Base-by-base conservation (phyloP, 1,139 yeast genomes). In the Pichia sp. region DNA sequence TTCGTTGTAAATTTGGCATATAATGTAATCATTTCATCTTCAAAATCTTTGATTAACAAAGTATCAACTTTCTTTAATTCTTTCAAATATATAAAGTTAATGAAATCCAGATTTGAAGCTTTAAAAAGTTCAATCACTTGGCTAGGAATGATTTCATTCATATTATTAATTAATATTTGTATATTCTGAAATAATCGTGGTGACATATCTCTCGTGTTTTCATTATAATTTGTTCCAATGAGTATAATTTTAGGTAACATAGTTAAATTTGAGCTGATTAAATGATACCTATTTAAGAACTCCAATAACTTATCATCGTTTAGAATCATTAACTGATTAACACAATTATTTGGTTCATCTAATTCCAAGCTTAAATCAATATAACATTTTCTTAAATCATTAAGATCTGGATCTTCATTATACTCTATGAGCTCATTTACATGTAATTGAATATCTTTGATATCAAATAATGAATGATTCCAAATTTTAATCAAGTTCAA, bases 1-100 rank as follows among this genome's bases (percentile, higher is more conserved):
- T 32, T n/a, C n/a, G n/a, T n/a, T n/a, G n/a, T n/a, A 20, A 73
- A 85, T 53, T 78, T 76, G 1, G 90, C 79, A 64, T 79, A 85
- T 32, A 90, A 68, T 49, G 69, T 64, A 25, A 89, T 76, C 60
- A 84, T 72, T 43, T 82, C 76, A 56, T 87, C 81, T 41, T 88
- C 94, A 60, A 77, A 82, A 7, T 73, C 73, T 34, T 68, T 69
- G 3, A 78, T 70, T 45, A 79, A 61, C 43, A 73, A 71, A 27
- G 79, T 76, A 58, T 87, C 95, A 7, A 70, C 65, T 20, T 63
- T 61, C 23, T 73, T 71, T 15, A 87, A 67, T 52, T 72, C 69
- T 50, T 83, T 82, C 43, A 83, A 64, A 53, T 78, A 79, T 22
- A 87, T 67, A 57, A 80, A 88, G 46, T 77, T 75, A 18, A 88